These are phyloP conservation scores for Colletotrichum trifolii DNA, from an alignment of 2,329 filamentous ascomycete species.

Conservation along the genomic window DNA sequence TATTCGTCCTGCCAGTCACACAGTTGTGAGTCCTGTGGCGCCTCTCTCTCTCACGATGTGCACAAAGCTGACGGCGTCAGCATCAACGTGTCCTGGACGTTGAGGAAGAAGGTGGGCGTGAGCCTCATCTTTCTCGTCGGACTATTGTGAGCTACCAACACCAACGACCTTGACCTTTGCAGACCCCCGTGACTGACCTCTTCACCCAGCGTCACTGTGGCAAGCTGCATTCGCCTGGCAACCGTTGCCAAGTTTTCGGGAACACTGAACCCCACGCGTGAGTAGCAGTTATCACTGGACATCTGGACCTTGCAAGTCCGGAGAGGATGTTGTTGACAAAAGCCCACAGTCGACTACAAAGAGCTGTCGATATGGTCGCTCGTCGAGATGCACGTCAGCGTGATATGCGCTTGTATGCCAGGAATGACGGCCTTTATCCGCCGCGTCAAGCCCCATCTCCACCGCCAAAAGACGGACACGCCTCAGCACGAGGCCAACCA, in stretches of 20 bases:
- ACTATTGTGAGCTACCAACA: conserved; percentile 11
- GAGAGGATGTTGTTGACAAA: not conserved
- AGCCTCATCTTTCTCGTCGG: conserved; percentile 28
- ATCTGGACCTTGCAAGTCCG: not conserved
- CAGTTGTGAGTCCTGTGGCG: conserved; percentile 20
- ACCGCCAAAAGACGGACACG: not conserved
- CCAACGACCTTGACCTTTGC: no score
- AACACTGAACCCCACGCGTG: conserved; percentile 22
- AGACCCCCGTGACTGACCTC: no score
- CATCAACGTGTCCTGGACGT: conserved; percentile 21
- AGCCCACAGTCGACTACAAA: conserved; percentile 15
- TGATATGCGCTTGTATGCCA: conserved; percentile 34
- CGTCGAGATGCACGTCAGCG: conserved; percentile 26
- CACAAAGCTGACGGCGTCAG: no score
- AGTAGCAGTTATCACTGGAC: not conserved
- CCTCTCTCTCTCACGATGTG: no score
- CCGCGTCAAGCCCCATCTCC: conserved; percentile 7
- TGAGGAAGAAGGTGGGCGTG: conserved; percentile 14
- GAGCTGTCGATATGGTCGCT: conserved; percentile 19
- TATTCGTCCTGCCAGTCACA: conserved; percentile 25
- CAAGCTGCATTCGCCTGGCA: conserved; percentile 23
- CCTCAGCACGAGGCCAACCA: not conserved
- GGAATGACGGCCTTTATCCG: conserved; percentile 26
- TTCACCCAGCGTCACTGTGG: conserved; percentile 7
- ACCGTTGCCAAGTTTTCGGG: conserved; percentile 8